Base-by-base conservation (phyloP, 805 yeast genomes). In the Wickerhamomyces hampshirensis region DNA sequence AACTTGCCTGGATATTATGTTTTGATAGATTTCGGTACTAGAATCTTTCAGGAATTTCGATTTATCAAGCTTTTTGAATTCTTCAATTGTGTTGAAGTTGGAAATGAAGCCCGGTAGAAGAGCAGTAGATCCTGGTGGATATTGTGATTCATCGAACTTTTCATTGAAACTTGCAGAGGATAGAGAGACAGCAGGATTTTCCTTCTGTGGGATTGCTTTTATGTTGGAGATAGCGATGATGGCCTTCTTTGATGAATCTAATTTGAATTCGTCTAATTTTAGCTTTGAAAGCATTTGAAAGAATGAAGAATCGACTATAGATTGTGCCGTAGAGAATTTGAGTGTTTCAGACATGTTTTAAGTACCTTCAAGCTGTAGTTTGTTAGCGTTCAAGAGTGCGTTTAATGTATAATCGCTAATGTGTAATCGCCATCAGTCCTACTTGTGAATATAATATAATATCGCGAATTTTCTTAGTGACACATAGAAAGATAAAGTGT, bases 221-320 rank as follows among this genome's bases (percentile, higher is more conserved):
- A 55, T 55, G 28, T 53, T 53, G 19, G 55, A 57, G 14, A 44
- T 51, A 9, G 62, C 58, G 27, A 32, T 39, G 18, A 65, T 40
- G 4, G 42, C 38, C 33, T 53, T 52, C 23, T 50, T 50, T 11
- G 53, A 43, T 10, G 62, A 50, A 37, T 59, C 59, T 16, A 91
- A 68, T 54, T 82, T 84, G 52, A 77, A 71, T 24, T 78, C 73
- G 42, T 87, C 82, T 31, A 93, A 69, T 54, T 93, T 93, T 46
- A 78, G 58, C 31, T 77, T 73, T 0, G 95, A 71, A 9, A 93
- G 68, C 45, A 73, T 73, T 28, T 82, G 80, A 63, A 91, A 93
- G 58, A 93, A 93, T 0, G 95, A 75, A 1, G 96, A 77, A 51
- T 91, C 97, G 16, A 84, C 79, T 56, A 83, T 84, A 3, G 95